Conservation (phyloP, 1,139 yeast genomes). For the Geotrichum reessii region DNA sequence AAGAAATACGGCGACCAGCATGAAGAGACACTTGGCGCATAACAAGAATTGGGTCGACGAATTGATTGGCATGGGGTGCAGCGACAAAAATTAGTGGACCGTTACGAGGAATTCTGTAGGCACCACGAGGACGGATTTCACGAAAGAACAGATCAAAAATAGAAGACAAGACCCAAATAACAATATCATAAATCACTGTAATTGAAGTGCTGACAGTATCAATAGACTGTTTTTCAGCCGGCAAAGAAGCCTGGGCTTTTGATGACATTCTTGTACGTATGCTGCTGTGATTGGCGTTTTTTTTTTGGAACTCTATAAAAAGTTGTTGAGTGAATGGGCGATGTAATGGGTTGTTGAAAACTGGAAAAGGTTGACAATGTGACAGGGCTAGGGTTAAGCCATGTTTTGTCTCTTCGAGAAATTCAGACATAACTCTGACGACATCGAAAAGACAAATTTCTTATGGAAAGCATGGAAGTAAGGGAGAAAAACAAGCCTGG, state of each 20-base stretch:
- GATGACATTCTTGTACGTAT: background rate
- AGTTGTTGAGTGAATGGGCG: background rate
- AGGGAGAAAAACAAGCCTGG: too few species aligned
- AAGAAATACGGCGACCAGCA: conserved; percentile 70
- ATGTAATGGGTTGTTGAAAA: background rate
- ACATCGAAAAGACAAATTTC: background rate
- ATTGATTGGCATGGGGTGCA: conserved; percentile 97
- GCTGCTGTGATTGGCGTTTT: background rate
- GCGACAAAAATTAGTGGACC: conserved; percentile 94
- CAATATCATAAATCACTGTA: conserved; percentile 35
- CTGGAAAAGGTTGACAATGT: background rate
- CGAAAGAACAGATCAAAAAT: conserved; percentile 66
- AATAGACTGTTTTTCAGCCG: conserved; percentile 18
- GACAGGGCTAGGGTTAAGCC: background rate
- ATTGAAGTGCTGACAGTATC: conserved; percentile 21
- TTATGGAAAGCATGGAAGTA: background rate
- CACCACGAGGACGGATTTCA: conserved; percentile 86
- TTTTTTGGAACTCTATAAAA: background rate
- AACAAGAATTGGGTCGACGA: conserved; percentile 82
- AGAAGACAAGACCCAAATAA: conserved; percentile 35
- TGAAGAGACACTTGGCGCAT: conserved; percentile 76
- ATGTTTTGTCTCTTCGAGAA: background rate
- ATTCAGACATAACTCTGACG: background rate
- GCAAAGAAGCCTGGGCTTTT: background rate
- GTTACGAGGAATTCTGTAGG: conserved; percentile 71